Evolutionary conservation across 2,329 filamentous ascomycete genomes (phyloP).

Genomic region (Talaromyces pinophilus): DNA sequence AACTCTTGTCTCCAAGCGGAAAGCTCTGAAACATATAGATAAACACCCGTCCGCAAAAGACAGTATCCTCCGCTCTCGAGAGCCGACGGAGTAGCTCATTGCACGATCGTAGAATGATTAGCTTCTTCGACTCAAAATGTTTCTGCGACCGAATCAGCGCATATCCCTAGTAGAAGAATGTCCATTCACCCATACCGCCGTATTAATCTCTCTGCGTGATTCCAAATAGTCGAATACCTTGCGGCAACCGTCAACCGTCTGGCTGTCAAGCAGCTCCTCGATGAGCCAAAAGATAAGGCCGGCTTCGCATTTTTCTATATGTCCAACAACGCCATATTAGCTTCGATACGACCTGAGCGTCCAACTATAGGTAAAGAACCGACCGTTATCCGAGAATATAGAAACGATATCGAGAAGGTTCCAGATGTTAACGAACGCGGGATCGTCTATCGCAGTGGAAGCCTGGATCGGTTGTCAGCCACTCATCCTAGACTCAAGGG

Average conservation of each 20-base stretch:
- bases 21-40: constrained; percentile 99
- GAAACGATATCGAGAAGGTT: constrained; percentile 91
- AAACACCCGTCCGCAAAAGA: constrained; percentile 95
- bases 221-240: constrained; percentile 94
- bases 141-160: constrained; percentile 43
- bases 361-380: constrained; percentile 38
- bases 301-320: constrained; percentile 64
- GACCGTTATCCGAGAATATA: constrained; percentile 78
- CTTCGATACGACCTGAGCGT: background rate
- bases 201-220: constrained; percentile 85
- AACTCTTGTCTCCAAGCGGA: constrained; percentile 92
- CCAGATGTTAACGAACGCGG: constrained; percentile 82
- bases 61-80: constrained; percentile 93
- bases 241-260: constrained; percentile 88
- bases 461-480: constrained; percentile 55
- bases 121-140: constrained; percentile 77
- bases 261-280: constrained; percentile 92
- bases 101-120: constrained; percentile 89
- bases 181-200: constrained; percentile 57
- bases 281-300: constrained; percentile 85
- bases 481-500: constrained; percentile 23
- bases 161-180: constrained; percentile 1
- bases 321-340: constrained; percentile 29
- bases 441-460: constrained; percentile 71
- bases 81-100: constrained; percentile 92